Conservation (phyloP, 2,329 filamentous ascomycete genomes). For the Hypomyces perniciosus region DNA sequence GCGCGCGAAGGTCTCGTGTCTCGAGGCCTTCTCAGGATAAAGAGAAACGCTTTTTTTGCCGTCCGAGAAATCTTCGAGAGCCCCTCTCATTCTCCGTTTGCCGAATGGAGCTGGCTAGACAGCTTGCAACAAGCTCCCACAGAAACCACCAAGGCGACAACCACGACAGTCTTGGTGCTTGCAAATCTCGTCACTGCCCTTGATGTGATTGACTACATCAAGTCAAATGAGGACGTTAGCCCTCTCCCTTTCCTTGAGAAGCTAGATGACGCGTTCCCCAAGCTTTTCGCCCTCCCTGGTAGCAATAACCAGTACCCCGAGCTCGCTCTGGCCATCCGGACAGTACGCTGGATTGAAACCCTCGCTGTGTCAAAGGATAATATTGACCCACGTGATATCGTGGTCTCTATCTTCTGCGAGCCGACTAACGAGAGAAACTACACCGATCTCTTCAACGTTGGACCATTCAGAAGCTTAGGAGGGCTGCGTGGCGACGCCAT, state of each 20-base stretch:
- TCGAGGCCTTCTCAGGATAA: slow-evolving; percentile 20
- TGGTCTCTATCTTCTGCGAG: slow-evolving; percentile 28
- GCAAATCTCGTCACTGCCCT: slow-evolving; percentile 33
- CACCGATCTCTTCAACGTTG: slow-evolving; percentile 14
- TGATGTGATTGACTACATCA: slow-evolving; percentile 20
- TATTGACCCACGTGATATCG: slow-evolving; percentile 14
- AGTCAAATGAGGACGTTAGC: slow-evolving; percentile 10
- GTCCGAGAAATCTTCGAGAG: slow-evolving; percentile 22
- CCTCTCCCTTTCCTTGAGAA: slow-evolving; percentile 24
- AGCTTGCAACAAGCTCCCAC: slow-evolving; percentile 1
- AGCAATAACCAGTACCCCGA: slow-evolving; percentile 13
- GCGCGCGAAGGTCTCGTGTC: slow-evolving; percentile 17
- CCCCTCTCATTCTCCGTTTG: slow-evolving; percentile 18
- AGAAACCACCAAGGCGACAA: not conserved
- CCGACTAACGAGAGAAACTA: slow-evolving; percentile 3
- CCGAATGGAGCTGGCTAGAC: slow-evolving; percentile 22
- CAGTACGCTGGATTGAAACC: slow-evolving; percentile 26
- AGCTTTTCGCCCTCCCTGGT: slow-evolving; percentile 20
- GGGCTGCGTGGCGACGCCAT: slow-evolving; percentile 10
- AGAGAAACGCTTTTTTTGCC: slow-evolving; percentile 21
- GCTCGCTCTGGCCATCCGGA: slow-evolving; percentile 33
- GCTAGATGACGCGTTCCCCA: slow-evolving; percentile 27
- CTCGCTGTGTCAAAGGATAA: slow-evolving; percentile 15
- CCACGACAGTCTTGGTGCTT: slow-evolving; percentile 19
- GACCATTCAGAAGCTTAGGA: slow-evolving; percentile 23